Base-by-base conservation (phyloP, 768 basidiomycete genomes). In the Asterophora parasitica region DNA sequence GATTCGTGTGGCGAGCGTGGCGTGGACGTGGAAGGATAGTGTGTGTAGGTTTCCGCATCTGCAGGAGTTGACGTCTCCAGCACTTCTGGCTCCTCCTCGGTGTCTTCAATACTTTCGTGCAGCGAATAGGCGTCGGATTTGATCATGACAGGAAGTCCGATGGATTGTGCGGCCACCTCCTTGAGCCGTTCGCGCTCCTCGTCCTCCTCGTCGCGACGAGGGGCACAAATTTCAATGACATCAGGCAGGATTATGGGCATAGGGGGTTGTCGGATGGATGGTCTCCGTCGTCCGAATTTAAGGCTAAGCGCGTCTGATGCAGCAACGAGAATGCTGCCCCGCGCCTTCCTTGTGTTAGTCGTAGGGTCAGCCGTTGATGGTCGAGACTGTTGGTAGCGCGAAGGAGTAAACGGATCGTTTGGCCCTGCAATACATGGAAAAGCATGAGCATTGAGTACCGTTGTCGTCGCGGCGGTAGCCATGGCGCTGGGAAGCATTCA, bases 171-270 rank as follows among this genome's bases (percentile, higher is more conserved):
- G 13, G 88, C 88, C 32, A 77, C 81, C 46, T 85, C 83, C 27
- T 86, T 71, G 27, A 91, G 66, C n/a, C 85, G 78, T 52, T 85
- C 78, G 8, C 88, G 78, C 56, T 90, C 88, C 58, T 83, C 82
- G 40, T 77, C 73, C 57, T 90, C 88, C 37, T 71, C 76, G 53
- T 85, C 80, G 39, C 71, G 67, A 38, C 65, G 66, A 34, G 64
- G 70, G 7, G 78, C 79, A 39, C 66, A 73, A 42, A 90, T 88
- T 61, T 90, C 86, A 48, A 90, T 84, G 42, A 89, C 83, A 32
- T 78, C 85, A 13, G 85, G 78, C 42, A 85, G 66, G 34, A 83
- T 62, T 20, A 78, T 61, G 16, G 72, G 71, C 44, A 60, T 65
- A n/a, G 71, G 57, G 30, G 64, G 54, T 33, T 65, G 69, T 47